Evolutionary conservation across 495 filamentous ascomycete genomes (phyloP).

Genomic region (Elasticomyces elasticus): DNA sequence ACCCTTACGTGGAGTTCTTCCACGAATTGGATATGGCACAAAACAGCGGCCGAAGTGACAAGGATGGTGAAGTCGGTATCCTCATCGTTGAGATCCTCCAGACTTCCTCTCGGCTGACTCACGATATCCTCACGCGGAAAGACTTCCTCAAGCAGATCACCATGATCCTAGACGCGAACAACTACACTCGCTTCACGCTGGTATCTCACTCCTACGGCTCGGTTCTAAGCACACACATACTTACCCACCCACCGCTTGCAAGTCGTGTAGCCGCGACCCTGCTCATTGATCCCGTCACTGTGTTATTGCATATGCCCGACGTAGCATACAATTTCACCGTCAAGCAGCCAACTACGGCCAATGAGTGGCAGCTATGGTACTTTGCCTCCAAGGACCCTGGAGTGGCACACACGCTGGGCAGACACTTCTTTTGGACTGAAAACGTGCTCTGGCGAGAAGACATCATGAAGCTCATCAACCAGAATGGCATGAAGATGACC

Average conservation of each 20-base stretch:
- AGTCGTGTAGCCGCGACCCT: constrained; percentile 18
- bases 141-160: constrained; percentile 18
- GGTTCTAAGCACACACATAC: constrained; percentile 21
- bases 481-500: constrained; percentile 38
- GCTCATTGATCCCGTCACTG: constrained; percentile 26
- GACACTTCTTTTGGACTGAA: constrained; percentile 28
- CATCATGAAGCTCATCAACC: constrained; percentile 12
- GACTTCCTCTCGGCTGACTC: constrained; percentile 25
- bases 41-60: neutral
- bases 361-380: constrained; percentile 27
- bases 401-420: constrained; percentile 21
- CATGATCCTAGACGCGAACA: constrained; percentile 20
- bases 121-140: constrained; percentile 14
- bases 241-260: constrained; percentile 14
- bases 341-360: constrained; percentile 18
- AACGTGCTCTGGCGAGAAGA: constrained; percentile 26
- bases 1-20: constrained; percentile 21
- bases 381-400: constrained; percentile 24
- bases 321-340: constrained; percentile 30
- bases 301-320: constrained; percentile 26
- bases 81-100: constrained; percentile 26
- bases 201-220: constrained; percentile 28
- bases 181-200: constrained; percentile 24
- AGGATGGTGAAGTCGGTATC: constrained; percentile 25
- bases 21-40: constrained; percentile 15